Evolutionary conservation across 2,329 filamentous ascomycete species (phyloP).

Genomic region (Cladophialophora exuberans): DNA sequence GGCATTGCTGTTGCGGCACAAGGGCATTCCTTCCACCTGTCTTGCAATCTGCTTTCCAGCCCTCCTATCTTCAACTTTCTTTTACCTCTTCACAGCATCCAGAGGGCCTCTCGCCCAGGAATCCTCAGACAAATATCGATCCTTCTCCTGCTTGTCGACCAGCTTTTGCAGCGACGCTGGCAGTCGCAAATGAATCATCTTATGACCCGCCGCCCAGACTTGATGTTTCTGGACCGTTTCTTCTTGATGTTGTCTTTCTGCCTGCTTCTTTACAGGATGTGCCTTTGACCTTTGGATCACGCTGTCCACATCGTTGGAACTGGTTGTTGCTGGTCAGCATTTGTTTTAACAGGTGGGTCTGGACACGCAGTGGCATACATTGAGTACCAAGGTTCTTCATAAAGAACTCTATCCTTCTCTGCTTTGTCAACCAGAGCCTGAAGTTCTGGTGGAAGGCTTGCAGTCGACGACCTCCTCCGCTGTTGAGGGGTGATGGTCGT

Average conservation of each 20-base stretch:
- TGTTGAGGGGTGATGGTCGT: not conserved
- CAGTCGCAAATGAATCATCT: too few relatives aligned
- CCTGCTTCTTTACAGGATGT: not conserved
- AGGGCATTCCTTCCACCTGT: too few relatives aligned
- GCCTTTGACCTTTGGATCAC: too few relatives aligned
- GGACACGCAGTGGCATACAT: not conserved
- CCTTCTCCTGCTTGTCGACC: constrained; percentile 1
- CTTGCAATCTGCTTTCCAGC: too few relatives aligned
- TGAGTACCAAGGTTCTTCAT: not conserved
- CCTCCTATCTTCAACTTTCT: too few relatives aligned
- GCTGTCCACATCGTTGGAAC: too few relatives aligned
- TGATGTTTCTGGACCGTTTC: too few relatives aligned
- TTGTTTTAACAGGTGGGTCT: too few relatives aligned
- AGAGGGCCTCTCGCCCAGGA: not conserved
- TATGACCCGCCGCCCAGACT: too few relatives aligned
- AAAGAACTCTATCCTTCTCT: constrained; percentile 1
- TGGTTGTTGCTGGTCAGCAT: too few relatives aligned
- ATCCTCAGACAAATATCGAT: not conserved
- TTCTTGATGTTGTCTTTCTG: not conserved
- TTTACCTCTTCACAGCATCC: too few relatives aligned
- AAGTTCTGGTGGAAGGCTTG: constrained; percentile 1
- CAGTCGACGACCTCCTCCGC: not conserved
- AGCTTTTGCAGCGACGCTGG: constrained; percentile 2
- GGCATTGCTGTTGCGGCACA: too few relatives aligned
- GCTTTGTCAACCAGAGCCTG: not conserved